phyloP scores from a whole-genome alignment of 495 filamentous ascomycete species.

The Lasiosphaeria miniovina region DNA sequence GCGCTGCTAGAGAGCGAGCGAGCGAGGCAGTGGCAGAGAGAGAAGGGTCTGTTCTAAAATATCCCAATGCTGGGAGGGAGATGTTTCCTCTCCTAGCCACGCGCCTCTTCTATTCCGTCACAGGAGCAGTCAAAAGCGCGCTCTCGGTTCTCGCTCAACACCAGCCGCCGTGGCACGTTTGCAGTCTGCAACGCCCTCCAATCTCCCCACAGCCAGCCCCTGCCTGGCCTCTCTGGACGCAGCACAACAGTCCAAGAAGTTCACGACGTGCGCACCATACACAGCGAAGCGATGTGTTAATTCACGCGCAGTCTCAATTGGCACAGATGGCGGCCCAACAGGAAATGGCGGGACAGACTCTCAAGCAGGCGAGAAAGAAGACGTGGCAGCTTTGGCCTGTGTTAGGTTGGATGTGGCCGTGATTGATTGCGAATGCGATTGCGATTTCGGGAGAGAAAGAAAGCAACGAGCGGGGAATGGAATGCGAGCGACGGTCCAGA shows the following conservation, averaged over 20 bases:
- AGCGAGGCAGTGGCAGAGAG: background rate
- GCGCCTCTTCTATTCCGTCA: constrained; percentile 9
- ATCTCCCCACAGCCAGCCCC: constrained; percentile 6
- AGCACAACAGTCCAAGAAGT: background rate
- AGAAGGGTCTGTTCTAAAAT: constrained; percentile 1
- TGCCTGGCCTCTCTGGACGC: background rate
- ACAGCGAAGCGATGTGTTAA: background rate
- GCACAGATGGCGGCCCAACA: no score
- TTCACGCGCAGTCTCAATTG: background rate
- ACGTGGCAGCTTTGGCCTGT: no score
- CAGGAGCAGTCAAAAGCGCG: constrained; percentile 4
- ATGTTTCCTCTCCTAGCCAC: constrained; percentile 1
- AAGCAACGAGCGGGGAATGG: background rate
- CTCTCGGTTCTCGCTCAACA: constrained; percentile 9
- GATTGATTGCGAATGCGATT: background rate
- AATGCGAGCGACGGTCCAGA: background rate
- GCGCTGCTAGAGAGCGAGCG: background rate
- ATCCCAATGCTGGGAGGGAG: background rate
- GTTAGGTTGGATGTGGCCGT: background rate
- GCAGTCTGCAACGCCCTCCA: background rate
- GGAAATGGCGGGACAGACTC: no score
- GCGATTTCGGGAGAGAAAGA: background rate
- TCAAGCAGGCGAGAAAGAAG: no score
- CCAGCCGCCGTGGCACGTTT: background rate
- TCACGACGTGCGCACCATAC: constrained; percentile 15